These are phyloP conservation scores for Geotrichum phurueaensis DNA, from an alignment of 1,139 yeast species.

Conservation along the genomic window DNA sequence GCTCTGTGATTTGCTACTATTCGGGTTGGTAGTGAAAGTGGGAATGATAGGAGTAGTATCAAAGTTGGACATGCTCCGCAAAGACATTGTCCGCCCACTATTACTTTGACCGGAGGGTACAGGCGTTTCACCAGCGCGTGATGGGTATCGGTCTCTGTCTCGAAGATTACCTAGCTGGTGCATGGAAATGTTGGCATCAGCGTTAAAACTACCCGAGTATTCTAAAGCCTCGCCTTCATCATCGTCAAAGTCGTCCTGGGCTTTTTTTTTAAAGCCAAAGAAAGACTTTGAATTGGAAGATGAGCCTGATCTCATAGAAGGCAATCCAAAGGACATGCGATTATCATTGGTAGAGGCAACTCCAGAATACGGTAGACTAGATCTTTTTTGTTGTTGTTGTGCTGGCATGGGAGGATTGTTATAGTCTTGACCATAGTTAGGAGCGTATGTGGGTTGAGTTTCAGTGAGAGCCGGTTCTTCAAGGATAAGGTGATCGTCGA, in stretches of 20 bases:
- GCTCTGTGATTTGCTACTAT: constrained; percentile 17
- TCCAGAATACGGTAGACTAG: not conserved
- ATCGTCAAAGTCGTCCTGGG: constrained; percentile 11
- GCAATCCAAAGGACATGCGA: not conserved
- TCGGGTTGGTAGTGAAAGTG: constrained; percentile 23
- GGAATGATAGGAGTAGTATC: constrained; percentile 38
- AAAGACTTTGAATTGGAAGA: constrained; percentile 6
- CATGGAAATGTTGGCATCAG: constrained; percentile 25
- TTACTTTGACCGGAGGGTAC: not conserved
- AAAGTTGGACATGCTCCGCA: constrained; percentile 28
- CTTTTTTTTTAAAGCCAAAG: constrained; percentile 15
- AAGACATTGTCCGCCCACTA: constrained; percentile 32
- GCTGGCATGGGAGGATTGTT: constrained; percentile 19
- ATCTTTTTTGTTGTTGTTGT: constrained; percentile 9
- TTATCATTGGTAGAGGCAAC: not conserved
- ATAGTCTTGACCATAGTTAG: not conserved
- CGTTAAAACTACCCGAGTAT: not conserved
- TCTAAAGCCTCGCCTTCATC: constrained; percentile 8
- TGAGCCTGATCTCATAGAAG: not conserved
- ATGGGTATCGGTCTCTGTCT: constrained; percentile 36
- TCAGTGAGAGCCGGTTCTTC: constrained; percentile 8
- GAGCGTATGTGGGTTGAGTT: constrained; percentile 8
- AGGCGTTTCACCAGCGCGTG: constrained; percentile 21
- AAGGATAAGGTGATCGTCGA: constrained; percentile 26
- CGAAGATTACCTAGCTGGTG: constrained; percentile 26